A percentile compares a stretch with the other conserved stretches of the same genome.
Conservation (phyloP, 768 basidiomycete species). For the Myochromella boudieri region DNA sequence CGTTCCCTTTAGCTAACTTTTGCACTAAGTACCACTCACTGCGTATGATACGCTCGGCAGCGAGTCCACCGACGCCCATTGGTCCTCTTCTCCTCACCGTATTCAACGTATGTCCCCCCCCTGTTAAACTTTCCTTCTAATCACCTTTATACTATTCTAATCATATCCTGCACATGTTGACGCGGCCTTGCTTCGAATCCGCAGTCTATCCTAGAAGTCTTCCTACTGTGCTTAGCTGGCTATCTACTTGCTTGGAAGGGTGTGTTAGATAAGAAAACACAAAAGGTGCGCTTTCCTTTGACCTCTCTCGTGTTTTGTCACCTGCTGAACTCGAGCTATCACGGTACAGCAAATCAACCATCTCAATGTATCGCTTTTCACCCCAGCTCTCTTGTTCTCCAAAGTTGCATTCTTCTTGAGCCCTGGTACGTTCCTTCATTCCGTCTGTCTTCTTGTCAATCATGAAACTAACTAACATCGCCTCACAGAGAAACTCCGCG, state of each 20-base stretch:
- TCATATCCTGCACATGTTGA: neutral
- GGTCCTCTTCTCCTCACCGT: constrained; percentile 53
- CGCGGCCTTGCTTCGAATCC: neutral
- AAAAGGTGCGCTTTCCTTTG: constrained; percentile 60
- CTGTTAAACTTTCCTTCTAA: too few relatives aligned
- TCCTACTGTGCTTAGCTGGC: constrained; percentile 81
- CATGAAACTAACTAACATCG: neutral
- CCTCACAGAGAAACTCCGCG: constrained; percentile 63
- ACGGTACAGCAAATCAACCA: constrained; percentile 66
- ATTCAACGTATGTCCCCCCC: constrained; percentile 56
- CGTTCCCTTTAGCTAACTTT: too few relatives aligned
- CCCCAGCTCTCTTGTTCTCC: constrained; percentile 84
- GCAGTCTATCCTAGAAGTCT: constrained; percentile 88
- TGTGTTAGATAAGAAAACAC: constrained; percentile 86
- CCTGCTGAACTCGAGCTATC: neutral
- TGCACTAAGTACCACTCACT: too few relatives aligned
- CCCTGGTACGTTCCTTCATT: constrained; percentile 50
- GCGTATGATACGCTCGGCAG: too few relatives aligned
- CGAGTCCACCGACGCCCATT: constrained; percentile 32
- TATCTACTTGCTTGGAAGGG: constrained; percentile 77
- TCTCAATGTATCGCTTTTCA: constrained; percentile 88
- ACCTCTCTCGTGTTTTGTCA: neutral
- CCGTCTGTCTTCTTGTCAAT: neutral
- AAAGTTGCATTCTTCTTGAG: constrained; percentile 93
- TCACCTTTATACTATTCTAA: too few relatives aligned